Evolutionary conservation across 176 grass and related monocot species (phyloP).

Genomic region (Cenchrus fungigraminus): DNA sequence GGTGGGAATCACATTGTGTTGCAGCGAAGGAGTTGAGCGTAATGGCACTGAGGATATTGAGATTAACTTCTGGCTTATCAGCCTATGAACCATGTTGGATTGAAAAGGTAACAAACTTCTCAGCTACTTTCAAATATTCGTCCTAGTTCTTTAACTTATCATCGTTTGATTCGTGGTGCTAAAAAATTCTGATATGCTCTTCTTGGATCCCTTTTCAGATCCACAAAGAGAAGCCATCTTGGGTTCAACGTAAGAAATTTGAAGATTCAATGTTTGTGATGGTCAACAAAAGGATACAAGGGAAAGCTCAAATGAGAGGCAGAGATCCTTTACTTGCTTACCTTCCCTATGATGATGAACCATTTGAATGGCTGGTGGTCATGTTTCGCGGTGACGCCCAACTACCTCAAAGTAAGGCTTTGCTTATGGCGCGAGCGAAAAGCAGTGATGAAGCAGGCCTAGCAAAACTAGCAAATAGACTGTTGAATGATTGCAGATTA

Average conservation of each 20-base stretch:
- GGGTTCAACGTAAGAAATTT: conserved; percentile 8
- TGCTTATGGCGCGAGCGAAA: not conserved
- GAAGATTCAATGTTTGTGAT: conserved; percentile 23
- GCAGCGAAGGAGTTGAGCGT: conserved; percentile 19
- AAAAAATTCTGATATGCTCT: not conserved
- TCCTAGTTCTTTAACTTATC: not conserved
- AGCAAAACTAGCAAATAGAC: not conserved
- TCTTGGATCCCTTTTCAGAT: conserved; percentile 8
- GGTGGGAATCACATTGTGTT: conserved; percentile 3
- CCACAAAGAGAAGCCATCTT: not conserved
- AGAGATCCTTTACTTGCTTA: conserved; percentile 16
- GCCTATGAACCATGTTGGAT: conserved; percentile 21
- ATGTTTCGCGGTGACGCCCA: not conserved
- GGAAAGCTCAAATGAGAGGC: not conserved
- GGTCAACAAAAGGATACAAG: conserved; percentile 21
- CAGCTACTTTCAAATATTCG: not conserved
- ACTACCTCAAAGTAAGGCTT: not conserved
- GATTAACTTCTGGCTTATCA: conserved; percentile 25
- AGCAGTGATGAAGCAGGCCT: not conserved
- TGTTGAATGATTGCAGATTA: not conserved
- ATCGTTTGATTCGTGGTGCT: not conserved
- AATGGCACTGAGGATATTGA: conserved; percentile 37
- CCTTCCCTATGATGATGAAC: conserved; percentile 6
- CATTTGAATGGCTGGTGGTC: conserved; percentile 25
- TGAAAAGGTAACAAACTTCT: not conserved